Evolutionary conservation across 495 filamentous ascomycete species (phyloP).

Genomic region (Terfezia boudieri): DNA sequence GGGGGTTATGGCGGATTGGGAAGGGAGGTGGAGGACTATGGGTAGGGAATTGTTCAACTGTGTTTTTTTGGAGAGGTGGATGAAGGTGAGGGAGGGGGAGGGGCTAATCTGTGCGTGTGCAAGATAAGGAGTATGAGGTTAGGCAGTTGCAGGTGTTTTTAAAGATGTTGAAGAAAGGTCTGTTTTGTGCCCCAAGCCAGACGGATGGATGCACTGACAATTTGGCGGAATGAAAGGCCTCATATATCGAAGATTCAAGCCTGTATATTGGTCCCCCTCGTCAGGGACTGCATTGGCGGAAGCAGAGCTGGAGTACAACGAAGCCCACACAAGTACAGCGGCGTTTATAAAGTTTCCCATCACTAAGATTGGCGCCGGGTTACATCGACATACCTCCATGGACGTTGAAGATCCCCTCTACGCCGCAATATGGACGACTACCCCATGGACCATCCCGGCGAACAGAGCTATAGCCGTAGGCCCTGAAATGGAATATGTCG

Average conservation of each 20-base stretch:
- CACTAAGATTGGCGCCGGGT: conserved; percentile 5
- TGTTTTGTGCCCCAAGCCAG: not conserved
- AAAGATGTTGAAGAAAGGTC: conserved; percentile 59
- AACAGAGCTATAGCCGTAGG: conserved; percentile 74
- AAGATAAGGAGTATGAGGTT: conserved; percentile 59
- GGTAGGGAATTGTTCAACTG: not conserved
- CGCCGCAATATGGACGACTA: conserved; percentile 90
- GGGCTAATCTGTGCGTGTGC: not conserved
- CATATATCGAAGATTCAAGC: conserved; percentile 72
- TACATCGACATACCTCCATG: conserved; percentile 21
- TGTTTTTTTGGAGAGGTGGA: conserved; percentile 31
- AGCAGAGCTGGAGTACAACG: conserved; percentile 86
- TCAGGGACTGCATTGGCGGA: conserved; percentile 81
- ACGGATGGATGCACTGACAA: not conserved
- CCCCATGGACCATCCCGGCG: conserved; percentile 89
- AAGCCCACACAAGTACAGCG: conserved; percentile 55
- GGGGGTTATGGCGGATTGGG: conserved; percentile 89
- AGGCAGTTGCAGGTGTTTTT: conserved; percentile 67
- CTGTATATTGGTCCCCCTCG: conserved; percentile 91
- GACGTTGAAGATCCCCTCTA: conserved; percentile 27
- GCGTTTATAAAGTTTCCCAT: conserved; percentile 69
- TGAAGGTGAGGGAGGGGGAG: not conserved
- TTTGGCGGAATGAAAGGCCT: conserved; percentile 19
- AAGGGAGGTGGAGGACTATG: conserved; percentile 79
- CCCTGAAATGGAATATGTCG: conserved; percentile 44